Conservation (phyloP, 345 rosid species). For the Salix purpurea region DNA sequence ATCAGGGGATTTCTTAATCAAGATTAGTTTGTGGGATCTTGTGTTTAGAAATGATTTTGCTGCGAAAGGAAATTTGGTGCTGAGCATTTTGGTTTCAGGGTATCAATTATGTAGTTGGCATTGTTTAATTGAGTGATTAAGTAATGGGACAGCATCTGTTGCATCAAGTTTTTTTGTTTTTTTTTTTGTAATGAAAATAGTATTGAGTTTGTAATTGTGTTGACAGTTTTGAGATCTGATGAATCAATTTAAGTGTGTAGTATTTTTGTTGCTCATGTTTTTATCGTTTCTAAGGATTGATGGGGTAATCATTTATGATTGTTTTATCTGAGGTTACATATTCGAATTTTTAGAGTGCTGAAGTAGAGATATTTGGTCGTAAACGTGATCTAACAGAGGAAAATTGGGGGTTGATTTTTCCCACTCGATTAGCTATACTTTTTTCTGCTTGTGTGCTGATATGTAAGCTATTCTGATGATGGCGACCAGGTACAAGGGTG, state of each 20-base stretch:
- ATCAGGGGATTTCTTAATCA: not conserved
- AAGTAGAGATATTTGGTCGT: not conserved
- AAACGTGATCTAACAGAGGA: not conserved
- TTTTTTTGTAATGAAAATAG: not conserved
- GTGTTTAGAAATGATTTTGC: not conserved
- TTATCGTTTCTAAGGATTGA: not conserved
- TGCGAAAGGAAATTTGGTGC: too few relatives aligned
- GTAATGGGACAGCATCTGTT: not conserved
- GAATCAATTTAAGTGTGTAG: not conserved
- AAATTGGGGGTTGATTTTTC: not conserved
- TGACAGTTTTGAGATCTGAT: not conserved
- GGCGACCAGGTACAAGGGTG: slow-evolving; percentile 14
- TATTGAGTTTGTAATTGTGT: not conserved
- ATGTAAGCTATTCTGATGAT: not conserved
- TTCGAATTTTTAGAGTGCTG: not conserved
- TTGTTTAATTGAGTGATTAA: not conserved
- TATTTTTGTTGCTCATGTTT: not conserved
- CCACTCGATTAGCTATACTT: not conserved
- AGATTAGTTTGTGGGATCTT: not conserved
- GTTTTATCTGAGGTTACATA: not conserved
- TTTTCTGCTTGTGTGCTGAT: slow-evolving; percentile 2
- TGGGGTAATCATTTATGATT: not conserved
- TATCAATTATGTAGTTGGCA: not conserved
- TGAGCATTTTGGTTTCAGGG: not conserved
- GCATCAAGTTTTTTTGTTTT: not conserved